These are phyloP conservation scores for Xylaria nigripes DNA, from an alignment of 495 filamentous ascomycete species.

Conservation along the genomic window DNA sequence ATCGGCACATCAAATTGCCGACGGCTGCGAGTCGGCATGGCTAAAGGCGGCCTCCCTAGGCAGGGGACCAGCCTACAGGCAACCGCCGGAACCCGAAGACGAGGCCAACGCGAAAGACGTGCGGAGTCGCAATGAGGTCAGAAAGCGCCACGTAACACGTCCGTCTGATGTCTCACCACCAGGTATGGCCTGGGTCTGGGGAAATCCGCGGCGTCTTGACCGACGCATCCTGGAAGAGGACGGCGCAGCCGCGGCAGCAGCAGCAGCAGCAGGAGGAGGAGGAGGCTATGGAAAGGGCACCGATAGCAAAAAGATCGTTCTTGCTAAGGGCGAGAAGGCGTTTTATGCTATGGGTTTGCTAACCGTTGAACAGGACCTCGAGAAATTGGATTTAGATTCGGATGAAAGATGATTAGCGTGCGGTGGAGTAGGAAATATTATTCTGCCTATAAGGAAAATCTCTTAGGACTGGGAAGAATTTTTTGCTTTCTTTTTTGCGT, in stretches of 20 bases:
- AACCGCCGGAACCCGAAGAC: slow-evolving; percentile 33
- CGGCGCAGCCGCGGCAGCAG: neutral
- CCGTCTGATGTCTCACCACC: slow-evolving; percentile 14
- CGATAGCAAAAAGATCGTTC: slow-evolving; percentile 26
- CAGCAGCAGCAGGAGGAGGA: too few relatives aligned
- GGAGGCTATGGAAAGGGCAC: slow-evolving; percentile 5
- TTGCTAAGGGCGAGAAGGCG: slow-evolving; percentile 41
- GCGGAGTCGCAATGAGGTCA: slow-evolving; percentile 5
- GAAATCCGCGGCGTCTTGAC: slow-evolving; percentile 35
- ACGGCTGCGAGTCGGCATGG: slow-evolving; percentile 81
- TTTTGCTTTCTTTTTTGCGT: neutral
- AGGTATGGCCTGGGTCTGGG: slow-evolving; percentile 29
- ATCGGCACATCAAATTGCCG: slow-evolving; percentile 65
- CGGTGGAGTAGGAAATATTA: neutral
- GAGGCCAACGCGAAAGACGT: slow-evolving; percentile 16
- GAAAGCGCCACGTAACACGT: slow-evolving; percentile 1
- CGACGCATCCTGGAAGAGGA: slow-evolving; percentile 32
- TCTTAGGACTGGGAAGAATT: slow-evolving; percentile 2
- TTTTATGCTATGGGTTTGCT: slow-evolving; percentile 48
- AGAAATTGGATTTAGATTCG: slow-evolving; percentile 35
- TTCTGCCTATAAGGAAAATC: neutral
- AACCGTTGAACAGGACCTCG: slow-evolving; percentile 44
- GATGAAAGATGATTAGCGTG: slow-evolving; percentile 11
- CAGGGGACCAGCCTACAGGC: slow-evolving; percentile 63
- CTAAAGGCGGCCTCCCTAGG: slow-evolving; percentile 59